These are phyloP conservation scores for Phytopythium aichiense DNA, from an alignment of 352 stramenopile genomes.

Conservation along the genomic window DNA sequence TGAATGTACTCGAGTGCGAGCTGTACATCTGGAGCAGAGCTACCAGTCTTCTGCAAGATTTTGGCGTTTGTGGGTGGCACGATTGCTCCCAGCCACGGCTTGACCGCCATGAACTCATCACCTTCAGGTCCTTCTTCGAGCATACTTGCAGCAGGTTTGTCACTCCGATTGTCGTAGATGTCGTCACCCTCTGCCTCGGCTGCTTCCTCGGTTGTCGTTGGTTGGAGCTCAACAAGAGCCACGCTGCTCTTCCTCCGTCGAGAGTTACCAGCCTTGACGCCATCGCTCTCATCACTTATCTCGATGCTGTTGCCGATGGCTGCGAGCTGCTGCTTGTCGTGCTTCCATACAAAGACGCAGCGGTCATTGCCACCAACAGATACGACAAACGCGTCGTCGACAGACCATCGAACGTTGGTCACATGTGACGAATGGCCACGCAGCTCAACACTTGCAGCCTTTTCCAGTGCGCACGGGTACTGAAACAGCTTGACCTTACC, in stretches of 20 bases:
- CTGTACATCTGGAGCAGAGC: conserved; percentile 27
- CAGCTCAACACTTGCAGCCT: conserved; percentile 46
- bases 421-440: conserved; percentile 78
- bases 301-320: neutral
- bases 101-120: conserved; percentile 90
- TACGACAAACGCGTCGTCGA: conserved; percentile 53
- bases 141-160: neutral
- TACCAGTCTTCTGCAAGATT: conserved; percentile 23
- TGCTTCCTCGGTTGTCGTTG: neutral
- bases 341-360: conserved; percentile 70
- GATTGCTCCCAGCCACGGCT: conserved; percentile 84
- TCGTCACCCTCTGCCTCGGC: neutral
- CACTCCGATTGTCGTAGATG: neutral
- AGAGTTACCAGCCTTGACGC: neutral
- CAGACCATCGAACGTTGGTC: conserved; percentile 68
- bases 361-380: conserved; percentile 80
- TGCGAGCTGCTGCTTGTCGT: conserved; percentile 23
- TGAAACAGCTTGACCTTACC: conserved; percentile 87
- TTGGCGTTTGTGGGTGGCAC: conserved; percentile 56
- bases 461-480: conserved; percentile 70
- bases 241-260: conserved; percentile 2
- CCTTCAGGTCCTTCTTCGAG: conserved; percentile 37
- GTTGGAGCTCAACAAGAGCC: neutral
- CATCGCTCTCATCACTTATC: neutral
- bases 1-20: conserved; percentile 70